Conservation (phyloP, 768 basidiomycete species). For the Scleroderma bovista region DNA sequence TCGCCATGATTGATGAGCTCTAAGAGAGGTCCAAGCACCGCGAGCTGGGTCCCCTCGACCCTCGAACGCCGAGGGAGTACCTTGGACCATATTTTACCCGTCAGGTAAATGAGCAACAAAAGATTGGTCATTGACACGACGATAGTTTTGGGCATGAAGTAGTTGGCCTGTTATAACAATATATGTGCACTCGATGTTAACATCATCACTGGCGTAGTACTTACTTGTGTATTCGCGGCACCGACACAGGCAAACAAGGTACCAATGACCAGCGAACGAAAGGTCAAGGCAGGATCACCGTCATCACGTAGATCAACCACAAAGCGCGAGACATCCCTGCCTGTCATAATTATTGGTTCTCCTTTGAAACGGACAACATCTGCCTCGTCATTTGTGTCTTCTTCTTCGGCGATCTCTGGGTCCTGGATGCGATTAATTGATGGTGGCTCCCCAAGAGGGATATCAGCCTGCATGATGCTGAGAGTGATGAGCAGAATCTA, state of each 20-base stretch:
- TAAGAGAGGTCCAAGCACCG: constrained; percentile 35
- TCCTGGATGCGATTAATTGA: too few relatives aligned
- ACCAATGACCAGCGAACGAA: neutral
- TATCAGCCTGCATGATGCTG: too few relatives aligned
- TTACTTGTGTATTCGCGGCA: too few relatives aligned
- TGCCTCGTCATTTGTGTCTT: too few relatives aligned
- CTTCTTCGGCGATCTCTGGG: too few relatives aligned
- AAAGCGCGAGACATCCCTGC: neutral
- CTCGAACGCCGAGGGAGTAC: constrained; percentile 38
- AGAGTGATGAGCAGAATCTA: too few relatives aligned
- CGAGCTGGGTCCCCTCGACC: constrained; percentile 42
- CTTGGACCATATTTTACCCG: constrained; percentile 47
- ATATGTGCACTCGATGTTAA: neutral
- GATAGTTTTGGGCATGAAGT: constrained; percentile 52
- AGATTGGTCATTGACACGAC: constrained; percentile 52
- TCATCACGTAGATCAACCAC: neutral
- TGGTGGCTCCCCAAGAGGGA: too few relatives aligned
- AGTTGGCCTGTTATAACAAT: constrained; percentile 39
- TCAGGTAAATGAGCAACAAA: constrained; percentile 46
- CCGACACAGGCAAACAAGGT: neutral
- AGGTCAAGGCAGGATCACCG: neutral
- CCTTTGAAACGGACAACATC: too few relatives aligned
- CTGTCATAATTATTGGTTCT: neutral
- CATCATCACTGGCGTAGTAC: too few relatives aligned
- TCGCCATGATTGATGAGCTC: constrained; percentile 51